Percentiles rank a stretch among this genome's conserved stretches.
These are phyloP conservation scores for Trametes meyenii DNA, from an alignment of 768 basidiomycete genomes.

Conservation along the genomic window DNA sequence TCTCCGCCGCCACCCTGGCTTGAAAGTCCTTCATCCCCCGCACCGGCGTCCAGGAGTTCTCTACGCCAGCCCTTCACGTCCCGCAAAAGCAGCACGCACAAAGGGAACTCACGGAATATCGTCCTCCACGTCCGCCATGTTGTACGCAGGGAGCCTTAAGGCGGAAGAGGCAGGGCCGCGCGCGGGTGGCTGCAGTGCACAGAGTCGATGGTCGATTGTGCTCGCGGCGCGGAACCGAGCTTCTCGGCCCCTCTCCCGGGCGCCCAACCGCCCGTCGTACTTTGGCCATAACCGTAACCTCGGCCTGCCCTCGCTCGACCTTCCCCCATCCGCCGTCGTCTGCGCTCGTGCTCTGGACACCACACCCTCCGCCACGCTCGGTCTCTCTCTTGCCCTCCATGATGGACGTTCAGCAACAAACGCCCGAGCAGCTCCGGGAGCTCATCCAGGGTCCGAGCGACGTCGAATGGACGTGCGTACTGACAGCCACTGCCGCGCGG, in stretches of 20 bases:
- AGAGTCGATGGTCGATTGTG: neutral
- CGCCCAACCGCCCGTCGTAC: slow-evolving; percentile 3
- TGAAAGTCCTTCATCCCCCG: slow-evolving; percentile 13
- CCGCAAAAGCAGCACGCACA: neutral
- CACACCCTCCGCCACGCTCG: neutral
- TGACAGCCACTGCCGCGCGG: slow-evolving; percentile 2
- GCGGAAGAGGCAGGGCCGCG: neutral
- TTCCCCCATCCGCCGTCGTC: neutral
- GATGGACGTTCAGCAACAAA: slow-evolving; percentile 5
- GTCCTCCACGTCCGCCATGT: slow-evolving; percentile 53
- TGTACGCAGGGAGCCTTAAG: neutral
- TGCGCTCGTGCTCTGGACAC: neutral
- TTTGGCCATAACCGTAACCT: slow-evolving; percentile 1
- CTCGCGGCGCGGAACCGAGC: neutral
- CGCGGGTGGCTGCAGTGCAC: neutral
- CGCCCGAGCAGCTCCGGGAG: slow-evolving; percentile 48
- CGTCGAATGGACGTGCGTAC: slow-evolving; percentile 77
- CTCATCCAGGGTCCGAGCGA: slow-evolving; percentile 81
- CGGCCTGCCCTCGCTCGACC: neutral
- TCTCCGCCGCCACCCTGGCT: neutral
- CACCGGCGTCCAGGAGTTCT: slow-evolving; percentile 20
- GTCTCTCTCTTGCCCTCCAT: neutral
- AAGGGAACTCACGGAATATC: slow-evolving; percentile 56
- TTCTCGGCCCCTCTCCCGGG: slow-evolving; percentile 4
- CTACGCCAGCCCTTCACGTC: neutral